Base-by-base conservation (phyloP, 345 rosid species). In the Linum usitatissimum region DNA sequence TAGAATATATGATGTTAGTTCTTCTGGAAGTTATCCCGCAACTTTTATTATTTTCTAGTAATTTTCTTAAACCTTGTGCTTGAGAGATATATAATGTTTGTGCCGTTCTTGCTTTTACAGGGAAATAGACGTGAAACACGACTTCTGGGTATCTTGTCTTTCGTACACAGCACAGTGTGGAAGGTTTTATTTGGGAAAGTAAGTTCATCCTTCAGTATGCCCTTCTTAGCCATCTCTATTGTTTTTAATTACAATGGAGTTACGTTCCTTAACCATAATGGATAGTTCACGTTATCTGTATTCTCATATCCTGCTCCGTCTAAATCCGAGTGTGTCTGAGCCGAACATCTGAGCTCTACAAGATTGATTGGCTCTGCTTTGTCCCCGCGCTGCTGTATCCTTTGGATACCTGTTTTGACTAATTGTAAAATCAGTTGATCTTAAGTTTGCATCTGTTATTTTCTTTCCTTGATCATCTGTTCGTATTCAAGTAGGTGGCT, bases 81-180 rank as follows among this genome's bases (percentile, higher is more conserved):
- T 45, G 13, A 10, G 51, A 45, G 17, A 42, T 39, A 6, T 53
- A 30, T 38, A 64, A 18, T 64, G 38, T 4, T 19, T 19, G 9
- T 66, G 64, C 20, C 64, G 64, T 53, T 57, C 61, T 66, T 53
- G 53, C 6, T 70, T 53, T 45, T 6, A 21, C 79, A 93, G 99
- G 99, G 99, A 30, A 94, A 94, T 69, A 75, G 96, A 83, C 88
- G 96, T 79, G 99, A 90, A 82, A 94, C 96, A 21, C 79, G 95
- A 60, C 78, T 94, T 64, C 67, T 94, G 66, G 99, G 97, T 58
- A 90, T 90, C 64, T 75, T 94, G 60, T 90, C 96, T 66, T 88
- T 94, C 68, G 92, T 94, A 17, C 96, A 90, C 75, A 94, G 92
- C 78, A 90, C 99, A 0, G 97, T 94, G 54, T 94, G 97, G 99